Conservation (phyloP, 2,329 filamentous ascomycete species). For the Penicillium hordei region DNA sequence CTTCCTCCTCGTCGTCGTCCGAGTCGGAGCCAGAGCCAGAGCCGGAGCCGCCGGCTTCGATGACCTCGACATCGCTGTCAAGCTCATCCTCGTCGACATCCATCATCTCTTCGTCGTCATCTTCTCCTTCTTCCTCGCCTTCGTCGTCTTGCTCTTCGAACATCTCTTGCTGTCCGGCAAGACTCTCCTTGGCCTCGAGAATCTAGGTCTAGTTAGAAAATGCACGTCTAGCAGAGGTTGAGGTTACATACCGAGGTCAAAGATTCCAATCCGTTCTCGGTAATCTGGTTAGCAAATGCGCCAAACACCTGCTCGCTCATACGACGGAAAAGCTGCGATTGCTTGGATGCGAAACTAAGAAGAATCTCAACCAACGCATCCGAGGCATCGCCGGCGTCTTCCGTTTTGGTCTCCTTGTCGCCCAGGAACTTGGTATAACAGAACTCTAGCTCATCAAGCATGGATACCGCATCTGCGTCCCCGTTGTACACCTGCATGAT, state of each 20-base stretch:
- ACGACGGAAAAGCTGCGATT: constrained; percentile 79
- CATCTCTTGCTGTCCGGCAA: constrained; percentile 79
- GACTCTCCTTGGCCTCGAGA: constrained; percentile 74
- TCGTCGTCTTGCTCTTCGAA: constrained; percentile 70
- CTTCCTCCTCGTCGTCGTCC: constrained; percentile 35
- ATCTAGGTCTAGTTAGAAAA: constrained; percentile 59
- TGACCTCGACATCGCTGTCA: constrained; percentile 41
- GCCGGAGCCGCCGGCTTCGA: constrained; percentile 39
- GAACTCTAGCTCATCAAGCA: constrained; percentile 76
- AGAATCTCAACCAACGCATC: constrained; percentile 82
- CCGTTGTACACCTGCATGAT: constrained; percentile 89
- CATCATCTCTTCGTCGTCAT: constrained; percentile 51
- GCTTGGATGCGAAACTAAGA: constrained; percentile 83
- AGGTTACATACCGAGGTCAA: constrained; percentile 47
- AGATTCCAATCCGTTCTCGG: constrained; percentile 67
- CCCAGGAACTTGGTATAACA: constrained; percentile 65
- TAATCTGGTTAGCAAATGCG: constrained; percentile 74
- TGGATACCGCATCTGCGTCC: constrained; percentile 78
- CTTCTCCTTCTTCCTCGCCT: constrained; percentile 18
- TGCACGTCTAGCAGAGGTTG: not conserved
- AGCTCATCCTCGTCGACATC: constrained; percentile 44
- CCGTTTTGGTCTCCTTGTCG: constrained; percentile 54
- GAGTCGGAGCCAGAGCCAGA: constrained; percentile 46
- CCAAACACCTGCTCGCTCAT: constrained; percentile 86
- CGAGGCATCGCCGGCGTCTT: constrained; percentile 54